A percentile compares a stretch with the other conserved stretches of the same genome.
Evolutionary conservation across 805 yeast genomes (phyloP).

Genomic region (Millerago galiae): DNA sequence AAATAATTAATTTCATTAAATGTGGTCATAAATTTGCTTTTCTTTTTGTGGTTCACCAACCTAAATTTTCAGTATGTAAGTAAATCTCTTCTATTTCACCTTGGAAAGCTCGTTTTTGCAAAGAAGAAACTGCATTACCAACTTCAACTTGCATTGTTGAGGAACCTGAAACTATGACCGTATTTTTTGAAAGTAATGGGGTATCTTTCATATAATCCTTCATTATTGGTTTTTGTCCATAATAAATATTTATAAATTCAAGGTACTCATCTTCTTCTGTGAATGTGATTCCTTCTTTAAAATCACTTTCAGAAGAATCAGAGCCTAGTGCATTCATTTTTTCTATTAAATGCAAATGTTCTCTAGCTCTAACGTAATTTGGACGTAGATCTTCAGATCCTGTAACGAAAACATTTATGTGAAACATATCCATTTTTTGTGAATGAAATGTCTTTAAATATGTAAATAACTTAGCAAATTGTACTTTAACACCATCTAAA

Average conservation of each 20-base stretch:
- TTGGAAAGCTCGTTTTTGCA: slow-evolving; percentile 31
- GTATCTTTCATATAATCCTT: slow-evolving; percentile 1
- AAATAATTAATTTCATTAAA: too few relatives aligned
- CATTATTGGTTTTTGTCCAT: slow-evolving; percentile 14
- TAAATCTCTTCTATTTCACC: slow-evolving; percentile 36
- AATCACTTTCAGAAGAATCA: too few relatives aligned
- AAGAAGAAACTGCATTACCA: slow-evolving; percentile 33
- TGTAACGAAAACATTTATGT: slow-evolving; percentile 25
- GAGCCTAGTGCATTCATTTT: neutral
- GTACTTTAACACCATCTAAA: slow-evolving; percentile 35
- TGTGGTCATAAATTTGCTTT: too few relatives aligned
- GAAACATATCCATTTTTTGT: slow-evolving; percentile 1
- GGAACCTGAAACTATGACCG: slow-evolving; percentile 42
- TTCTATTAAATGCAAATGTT: neutral
- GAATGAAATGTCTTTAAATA: too few relatives aligned
- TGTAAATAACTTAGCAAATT: slow-evolving; percentile 18
- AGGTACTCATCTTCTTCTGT: neutral
- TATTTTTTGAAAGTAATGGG: slow-evolving; percentile 25
- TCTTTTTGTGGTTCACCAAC: slow-evolving; percentile 28
- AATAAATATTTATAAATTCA: slow-evolving; percentile 4
- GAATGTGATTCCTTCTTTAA: too few relatives aligned
- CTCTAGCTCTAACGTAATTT: too few relatives aligned
- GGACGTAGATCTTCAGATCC: slow-evolving; percentile 15
- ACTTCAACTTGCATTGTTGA: slow-evolving; percentile 32
- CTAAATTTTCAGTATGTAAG: slow-evolving; percentile 46